Percentiles rank a stretch among this genome's conserved stretches.
Conservation (phyloP, 495 filamentous ascomycete species). For the Trichodelitschia bisporula region DNA sequence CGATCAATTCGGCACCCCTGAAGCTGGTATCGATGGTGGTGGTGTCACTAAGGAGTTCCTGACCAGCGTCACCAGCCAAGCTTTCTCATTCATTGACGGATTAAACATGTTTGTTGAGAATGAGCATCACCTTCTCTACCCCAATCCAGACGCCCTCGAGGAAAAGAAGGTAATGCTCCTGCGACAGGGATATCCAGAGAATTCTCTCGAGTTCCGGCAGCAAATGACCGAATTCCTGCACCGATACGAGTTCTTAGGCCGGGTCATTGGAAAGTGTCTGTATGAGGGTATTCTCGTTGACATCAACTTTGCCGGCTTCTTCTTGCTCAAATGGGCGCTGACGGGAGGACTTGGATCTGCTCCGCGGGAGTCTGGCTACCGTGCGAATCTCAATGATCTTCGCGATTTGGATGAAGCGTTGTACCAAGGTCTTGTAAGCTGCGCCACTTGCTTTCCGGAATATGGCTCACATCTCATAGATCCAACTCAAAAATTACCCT, state of each 20-base stretch:
- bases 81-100: constrained; percentile 33
- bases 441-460: too few relatives aligned
- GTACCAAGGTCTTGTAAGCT: constrained; percentile 64
- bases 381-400: constrained; percentile 78
- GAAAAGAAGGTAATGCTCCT: constrained; percentile 36
- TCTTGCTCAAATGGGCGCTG: constrained; percentile 82
- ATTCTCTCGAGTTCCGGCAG: constrained; percentile 27
- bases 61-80: constrained; percentile 69
- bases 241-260: constrained; percentile 77
- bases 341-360: constrained; percentile 37
- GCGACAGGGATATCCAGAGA: constrained; percentile 26
- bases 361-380: constrained; percentile 43
- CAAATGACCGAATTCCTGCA: constrained; percentile 35
- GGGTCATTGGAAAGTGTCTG: constrained; percentile 86
- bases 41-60: constrained; percentile 97
- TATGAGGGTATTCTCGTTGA: constrained; percentile 96
- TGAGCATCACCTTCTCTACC: constrained; percentile 72
- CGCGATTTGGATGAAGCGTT: constrained; percentile 80
- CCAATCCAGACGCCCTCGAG: constrained; percentile 62
- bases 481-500: constrained; percentile 69
- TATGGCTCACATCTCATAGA: constrained; percentile 15
- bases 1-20: constrained; percentile 61
- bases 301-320: constrained; percentile 83
- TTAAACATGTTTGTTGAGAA: constrained; percentile 56
- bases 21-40: constrained; percentile 91